Base-by-base conservation (phyloP, 495 filamentous ascomycete genomes). In the Penicillium crystallinum region DNA sequence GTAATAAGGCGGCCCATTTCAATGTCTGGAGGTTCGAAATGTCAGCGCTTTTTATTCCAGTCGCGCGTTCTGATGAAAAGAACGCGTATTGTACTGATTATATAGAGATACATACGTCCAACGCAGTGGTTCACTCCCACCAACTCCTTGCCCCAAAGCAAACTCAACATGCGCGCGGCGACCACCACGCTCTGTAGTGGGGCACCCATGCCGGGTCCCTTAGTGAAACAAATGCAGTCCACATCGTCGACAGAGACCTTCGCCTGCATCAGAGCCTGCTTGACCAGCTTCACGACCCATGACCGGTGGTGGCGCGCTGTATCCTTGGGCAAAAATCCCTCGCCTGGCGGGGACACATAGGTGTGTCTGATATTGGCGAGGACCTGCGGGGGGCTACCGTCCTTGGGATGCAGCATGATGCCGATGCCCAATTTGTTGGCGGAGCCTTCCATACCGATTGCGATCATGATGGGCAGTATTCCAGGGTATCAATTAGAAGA, bases 1-100 rank as follows among this genome's bases (percentile, higher is more conserved):
- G 93, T 98, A 65, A 98, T 96, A 44, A 88, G 80, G 33, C 93
- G 81, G 22, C 93, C 93, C 93, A 98, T 98, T 75, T 98, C 93
- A 42, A 98, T 97, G 57, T 90, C 82, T 84, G 53, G 19, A 27
- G 21, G 22, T 33, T 15, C 17, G 22, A 8, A 25, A 11, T 30
- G 53, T 62, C 31, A 65, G 58, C 43, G 3, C 7, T 37, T n/a
- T 46, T 6, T 23, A 6, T 17, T 37, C 10, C 4, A 36, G 15
- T 46, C 18, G 9, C 40, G 8, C n/a, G 8, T 27, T 23, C 30
- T 19, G 9, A 6, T 3, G 23, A 0, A 19, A 9, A 10, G 4
- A 27, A 6, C 3, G 11, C 19, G 1, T 47, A 35, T 21, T 2
- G 31, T 18, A 3, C 9, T n/a, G n/a, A 23, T 11, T 19, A 22